phyloP scores from a whole-genome alignment of 2,329 filamentous ascomycete genomes.

The Penicillium paneum region DNA sequence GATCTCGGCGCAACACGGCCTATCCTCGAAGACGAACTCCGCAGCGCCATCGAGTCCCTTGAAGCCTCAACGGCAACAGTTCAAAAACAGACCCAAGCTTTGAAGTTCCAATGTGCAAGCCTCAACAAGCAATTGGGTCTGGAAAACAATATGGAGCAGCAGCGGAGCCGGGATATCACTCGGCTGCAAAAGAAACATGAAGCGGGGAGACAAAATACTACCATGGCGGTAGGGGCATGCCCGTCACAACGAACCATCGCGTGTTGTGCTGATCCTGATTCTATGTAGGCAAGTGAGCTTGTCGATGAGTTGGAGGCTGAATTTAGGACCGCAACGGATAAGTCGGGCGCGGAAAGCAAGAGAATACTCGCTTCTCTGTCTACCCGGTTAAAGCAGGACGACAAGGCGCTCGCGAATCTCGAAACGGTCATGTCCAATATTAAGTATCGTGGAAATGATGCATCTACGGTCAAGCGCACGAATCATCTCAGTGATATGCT shows the following conservation, averaged over 20 bases:
- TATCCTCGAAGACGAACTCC: conserved; percentile 41
- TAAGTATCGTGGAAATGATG: conserved; percentile 30
- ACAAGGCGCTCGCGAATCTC: conserved; percentile 31
- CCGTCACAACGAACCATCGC: background rate
- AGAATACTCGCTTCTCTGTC: conserved; percentile 34
- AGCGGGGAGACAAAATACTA: conserved; percentile 33
- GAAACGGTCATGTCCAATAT: conserved; percentile 30
- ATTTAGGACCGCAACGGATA: conserved; percentile 32
- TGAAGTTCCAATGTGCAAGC: conserved; percentile 33
- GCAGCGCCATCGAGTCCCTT: conserved; percentile 34
- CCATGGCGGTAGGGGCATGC: conserved; percentile 30
- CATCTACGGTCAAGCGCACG: conserved; percentile 27
- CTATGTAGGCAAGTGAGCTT: conserved; percentile 35
- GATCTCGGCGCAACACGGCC: conserved; percentile 34
- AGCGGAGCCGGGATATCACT: conserved; percentile 27
- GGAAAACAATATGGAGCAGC: conserved; percentile 22
- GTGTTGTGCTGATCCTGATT: conserved; percentile 19
- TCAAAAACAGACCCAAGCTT: conserved; percentile 32
- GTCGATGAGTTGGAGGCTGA: conserved; percentile 31
- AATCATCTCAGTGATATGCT: conserved; percentile 30
- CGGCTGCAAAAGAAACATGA: conserved; percentile 36
- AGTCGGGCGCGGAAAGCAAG: conserved; percentile 31
- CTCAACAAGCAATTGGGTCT: conserved; percentile 27
- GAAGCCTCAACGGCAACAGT: conserved; percentile 38
- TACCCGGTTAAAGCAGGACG: conserved; percentile 37